Percentiles rank a stretch among this genome's conserved stretches.
phyloP scores from a whole-genome alignment of 73 alveolate species.

The Symbiodinium pilosum region DNA sequence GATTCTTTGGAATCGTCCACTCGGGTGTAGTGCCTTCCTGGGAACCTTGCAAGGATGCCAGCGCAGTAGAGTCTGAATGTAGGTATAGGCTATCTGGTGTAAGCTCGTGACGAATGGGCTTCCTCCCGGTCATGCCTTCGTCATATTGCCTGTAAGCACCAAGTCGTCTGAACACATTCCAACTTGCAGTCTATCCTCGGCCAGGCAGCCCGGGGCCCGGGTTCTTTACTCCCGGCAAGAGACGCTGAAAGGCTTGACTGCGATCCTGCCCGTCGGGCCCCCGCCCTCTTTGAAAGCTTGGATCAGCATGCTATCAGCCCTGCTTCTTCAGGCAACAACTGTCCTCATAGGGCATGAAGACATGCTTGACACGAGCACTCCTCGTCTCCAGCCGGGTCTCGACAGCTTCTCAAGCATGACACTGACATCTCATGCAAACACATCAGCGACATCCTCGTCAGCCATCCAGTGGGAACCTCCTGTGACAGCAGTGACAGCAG shows the following conservation, averaged over 20 bases:
- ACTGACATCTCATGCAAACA: no score
- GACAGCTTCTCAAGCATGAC: no score
- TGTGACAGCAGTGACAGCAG: neutral
- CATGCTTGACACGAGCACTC: slow-evolving; percentile 39
- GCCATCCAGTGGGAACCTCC: slow-evolving; percentile 87
- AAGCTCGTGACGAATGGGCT: neutral
- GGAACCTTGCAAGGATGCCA: slow-evolving; percentile 16
- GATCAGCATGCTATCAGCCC: neutral
- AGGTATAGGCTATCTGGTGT: no score
- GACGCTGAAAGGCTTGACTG: slow-evolving; percentile 20
- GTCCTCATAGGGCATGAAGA: slow-evolving; percentile 79
- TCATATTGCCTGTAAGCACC: neutral
- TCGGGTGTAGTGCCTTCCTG: slow-evolving; percentile 75
- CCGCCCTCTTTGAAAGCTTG: no score
- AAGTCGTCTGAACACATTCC: neutral
- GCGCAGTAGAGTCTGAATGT: no score
- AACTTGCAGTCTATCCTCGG: neutral
- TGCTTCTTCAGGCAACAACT: neutral
- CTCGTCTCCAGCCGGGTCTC: no score
- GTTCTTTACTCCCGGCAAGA: slow-evolving; percentile 66
- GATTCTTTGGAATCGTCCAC: slow-evolving; percentile 46
- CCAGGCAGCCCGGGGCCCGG: slow-evolving; percentile 58
- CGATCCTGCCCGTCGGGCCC: slow-evolving; percentile 56
- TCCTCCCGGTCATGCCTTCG: neutral
- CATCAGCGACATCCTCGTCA: slow-evolving; percentile 35